Base-by-base conservation (phyloP, 805 yeast species). In the Millerago galiae region DNA sequence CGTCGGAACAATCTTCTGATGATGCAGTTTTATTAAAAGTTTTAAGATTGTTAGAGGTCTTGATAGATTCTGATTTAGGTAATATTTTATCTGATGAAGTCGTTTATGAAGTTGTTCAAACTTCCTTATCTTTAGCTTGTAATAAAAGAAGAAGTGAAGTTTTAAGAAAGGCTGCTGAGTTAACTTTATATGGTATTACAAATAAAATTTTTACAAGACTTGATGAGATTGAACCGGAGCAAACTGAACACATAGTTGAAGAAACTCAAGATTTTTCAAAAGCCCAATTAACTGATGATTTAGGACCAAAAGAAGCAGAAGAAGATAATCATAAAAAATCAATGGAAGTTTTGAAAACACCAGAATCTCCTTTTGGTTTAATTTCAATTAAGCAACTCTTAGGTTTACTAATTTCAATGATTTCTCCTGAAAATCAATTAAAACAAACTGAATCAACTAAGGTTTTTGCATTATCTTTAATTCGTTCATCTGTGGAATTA, bases 61-160 rank as follows among this genome's bases (percentile, higher is more conserved):
- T 90, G 13, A 71, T 89, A 13, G 68, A 72, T 16, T 77, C 90
- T n/a, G 72, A 74, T 1, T 66, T 81, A 35, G 83, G 91, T 18
- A 71, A 70, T 24, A 55, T 77, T n/a, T 65, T 91, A 34, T 77
- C 91, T 2, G 91, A 89, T 60, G 88, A 88, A 35, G 81, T 84
- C 17, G 75, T 93, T 45, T 81, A 85, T 48, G 97, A 91, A 57
- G 89, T 89, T 24, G 76, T 90, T 25, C 96, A 91, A 55, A 90
- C 97, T 0, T 86, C 95, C 44, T 73, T 93, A 57, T 82, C 95
- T 5, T 73, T 93, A 62, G 95, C 97, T 2, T 87, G 95, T 56
- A 95, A 93, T 60, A 86, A 87, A 65, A 76, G 90, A 59, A 75
- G 97, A 59, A 81, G 95, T 46, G 98, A 91, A 52, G 86, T 90